Base-by-base conservation (phyloP, 1,139 yeast genomes). In the Protomyces gravidus region DNA sequence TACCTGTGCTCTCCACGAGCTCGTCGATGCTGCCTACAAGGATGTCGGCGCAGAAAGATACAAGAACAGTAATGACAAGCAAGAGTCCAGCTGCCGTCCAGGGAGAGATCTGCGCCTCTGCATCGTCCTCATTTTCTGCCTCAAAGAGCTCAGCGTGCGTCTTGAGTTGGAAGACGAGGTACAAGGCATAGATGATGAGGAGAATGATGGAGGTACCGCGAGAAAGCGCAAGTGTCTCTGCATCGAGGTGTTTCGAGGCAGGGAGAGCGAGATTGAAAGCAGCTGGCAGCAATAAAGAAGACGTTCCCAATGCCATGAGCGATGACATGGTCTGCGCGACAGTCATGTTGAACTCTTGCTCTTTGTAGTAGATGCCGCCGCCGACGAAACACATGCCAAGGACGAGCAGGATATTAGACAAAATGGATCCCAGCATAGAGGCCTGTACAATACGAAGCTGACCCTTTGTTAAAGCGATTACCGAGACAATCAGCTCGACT, bases 271-370 rank as follows among this genome's bases (percentile, higher is more conserved):
- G 88, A 70, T 87, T 89, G 80, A 90, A 92, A 0, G 97, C 97
- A 5, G 98, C 97, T 2, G 99, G 99, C 63, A 92, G 84, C 69
- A 92, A 74, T 66, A 92, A 78, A 1, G 96, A 90, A 36, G 94
- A 85, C 49, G 95, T 85, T 0, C 96, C 89, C 63, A 92, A 82
- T 0, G 95, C 95, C 84, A 94, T 82, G 66, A 92, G 78, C 1
- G 97, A 88, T 32, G 92, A 83, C 97, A 94, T 92, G 21, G 97
- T 90, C 70, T 92, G 97, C 7, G 99, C 98, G 9, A 90, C 97
- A 0, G 97, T 90, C 73, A 86, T 95, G 76, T 90, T 90, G 75
- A 92, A 92, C 3, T 80, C 80, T 72, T 94, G 98, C 71, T 87
- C 95, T 49, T 84, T 79, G 63, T 95, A 80, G 66, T 87, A 85